Percentiles rank a stretch among this genome's conserved stretches.
Evolutionary conservation across 352 stramenopile genomes (phyloP).

Genomic region (Phytophthora citrophthora): DNA sequence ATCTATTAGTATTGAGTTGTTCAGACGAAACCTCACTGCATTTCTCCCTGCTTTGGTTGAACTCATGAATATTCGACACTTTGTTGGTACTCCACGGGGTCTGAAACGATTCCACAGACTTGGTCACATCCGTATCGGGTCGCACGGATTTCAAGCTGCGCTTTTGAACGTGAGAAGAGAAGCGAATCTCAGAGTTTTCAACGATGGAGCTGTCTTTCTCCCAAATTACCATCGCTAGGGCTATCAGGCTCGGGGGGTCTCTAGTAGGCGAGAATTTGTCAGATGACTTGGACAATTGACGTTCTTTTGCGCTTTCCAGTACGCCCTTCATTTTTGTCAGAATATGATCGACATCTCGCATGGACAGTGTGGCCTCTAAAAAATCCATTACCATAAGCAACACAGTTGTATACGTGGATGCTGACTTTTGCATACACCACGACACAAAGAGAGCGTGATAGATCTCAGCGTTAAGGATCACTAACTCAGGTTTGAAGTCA

Average conservation of each 20-base stretch:
- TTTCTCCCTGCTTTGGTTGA: neutral
- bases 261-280: neutral
- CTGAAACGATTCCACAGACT: conserved; percentile 1
- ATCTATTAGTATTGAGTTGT: neutral
- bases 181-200: neutral
- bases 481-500: conserved; percentile 33
- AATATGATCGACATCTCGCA: conserved; percentile 8
- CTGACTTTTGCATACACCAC: conserved; percentile 32
- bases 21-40: neutral
- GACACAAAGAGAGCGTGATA: conserved; percentile 35
- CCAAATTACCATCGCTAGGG: conserved; percentile 22
- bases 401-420: conserved; percentile 21
- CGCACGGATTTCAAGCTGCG: neutral
- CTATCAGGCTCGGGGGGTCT: conserved; percentile 3
- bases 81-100: neutral
- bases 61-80: no score
- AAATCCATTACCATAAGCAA: conserved; percentile 32
- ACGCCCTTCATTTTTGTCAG: conserved; percentile 1
- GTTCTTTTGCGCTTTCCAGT: conserved; percentile 1
- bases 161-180: conserved; percentile 3
- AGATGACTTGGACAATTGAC: neutral
- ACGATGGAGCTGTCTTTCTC: conserved; percentile 10
- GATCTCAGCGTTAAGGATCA: conserved; percentile 34
- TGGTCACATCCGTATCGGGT: neutral
- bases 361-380: conserved; percentile 10